Evolutionary conservation across 805 yeast genomes (phyloP).

Genomic region (Teunomyces atbi): DNA sequence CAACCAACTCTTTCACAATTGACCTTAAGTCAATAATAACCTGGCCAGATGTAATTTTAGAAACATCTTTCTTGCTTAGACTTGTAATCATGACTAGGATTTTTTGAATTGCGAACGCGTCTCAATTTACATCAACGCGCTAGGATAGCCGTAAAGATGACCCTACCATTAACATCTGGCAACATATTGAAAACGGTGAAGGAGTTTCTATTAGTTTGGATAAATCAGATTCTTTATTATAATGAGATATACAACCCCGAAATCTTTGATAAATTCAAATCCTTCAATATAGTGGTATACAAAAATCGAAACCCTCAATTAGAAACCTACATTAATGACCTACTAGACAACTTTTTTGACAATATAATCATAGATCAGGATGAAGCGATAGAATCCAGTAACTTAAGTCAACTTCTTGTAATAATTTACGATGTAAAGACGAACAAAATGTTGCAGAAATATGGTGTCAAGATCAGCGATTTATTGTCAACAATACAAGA

Average conservation of each 20-base stretch:
- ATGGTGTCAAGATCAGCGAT: slow-evolving; percentile 34
- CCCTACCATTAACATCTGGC: slow-evolving; percentile 21
- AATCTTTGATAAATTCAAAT: slow-evolving; percentile 43
- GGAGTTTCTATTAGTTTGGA: slow-evolving; percentile 50
- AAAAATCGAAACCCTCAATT: slow-evolving; percentile 48
- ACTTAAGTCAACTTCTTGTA: slow-evolving; percentile 33
- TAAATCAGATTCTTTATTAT: slow-evolving; percentile 55
- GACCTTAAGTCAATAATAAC: slow-evolving; percentile 79
- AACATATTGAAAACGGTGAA: slow-evolving; percentile 34
- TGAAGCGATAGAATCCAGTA: background rate
- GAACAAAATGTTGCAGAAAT: slow-evolving; percentile 35
- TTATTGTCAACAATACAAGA: slow-evolving; percentile 21
- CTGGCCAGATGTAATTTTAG: slow-evolving; percentile 86
- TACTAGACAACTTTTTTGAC: slow-evolving; percentile 28
- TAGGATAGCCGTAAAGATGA: background rate
- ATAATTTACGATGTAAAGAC: slow-evolving; percentile 33
- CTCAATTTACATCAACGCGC: background rate
- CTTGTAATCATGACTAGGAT: slow-evolving; percentile 21
- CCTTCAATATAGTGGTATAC: slow-evolving; percentile 43
- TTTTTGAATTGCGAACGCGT: background rate
- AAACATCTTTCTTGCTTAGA: slow-evolving; percentile 52
- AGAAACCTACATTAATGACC: slow-evolving; percentile 39
- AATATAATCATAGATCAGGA: background rate
- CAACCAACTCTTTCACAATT: slow-evolving; percentile 81
- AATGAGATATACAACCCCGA: slow-evolving; percentile 52